Percentiles rank a stretch among this genome's conserved stretches.
These are phyloP conservation scores for Trametes meyenii DNA, from an alignment of 768 basidiomycete genomes.

Conservation along the genomic window DNA sequence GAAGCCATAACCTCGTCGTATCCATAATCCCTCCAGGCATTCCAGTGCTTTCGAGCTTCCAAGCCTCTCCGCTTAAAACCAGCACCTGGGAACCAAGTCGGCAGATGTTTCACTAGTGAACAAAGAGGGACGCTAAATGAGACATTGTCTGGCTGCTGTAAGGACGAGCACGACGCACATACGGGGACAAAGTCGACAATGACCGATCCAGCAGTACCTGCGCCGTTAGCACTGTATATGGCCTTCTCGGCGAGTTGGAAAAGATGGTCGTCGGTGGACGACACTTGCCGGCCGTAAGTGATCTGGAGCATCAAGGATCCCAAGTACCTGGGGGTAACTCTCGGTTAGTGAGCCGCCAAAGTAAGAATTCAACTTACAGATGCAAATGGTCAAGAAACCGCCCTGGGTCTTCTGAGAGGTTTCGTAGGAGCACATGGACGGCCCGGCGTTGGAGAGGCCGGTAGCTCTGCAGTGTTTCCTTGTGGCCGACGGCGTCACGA, in stretches of 20 bases:
- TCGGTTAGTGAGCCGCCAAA: too few relatives aligned
- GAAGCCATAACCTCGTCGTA: constrained; percentile 9
- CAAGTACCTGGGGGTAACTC: too few relatives aligned
- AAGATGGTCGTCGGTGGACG: not conserved
- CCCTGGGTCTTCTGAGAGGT: constrained; percentile 15
- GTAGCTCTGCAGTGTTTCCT: constrained; percentile 6
- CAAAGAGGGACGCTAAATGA: too few relatives aligned
- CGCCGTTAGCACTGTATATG: not conserved
- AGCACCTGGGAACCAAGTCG: constrained; percentile 39
- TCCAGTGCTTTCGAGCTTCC: constrained; percentile 17
- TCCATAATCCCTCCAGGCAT: constrained; percentile 27
- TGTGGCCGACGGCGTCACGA: constrained; percentile 17
- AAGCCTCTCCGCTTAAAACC: constrained; percentile 31
- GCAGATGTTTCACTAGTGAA: constrained; percentile 27
- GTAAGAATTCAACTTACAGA: too few relatives aligned
- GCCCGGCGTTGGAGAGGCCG: constrained; percentile 15
- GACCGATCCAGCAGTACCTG: not conserved
- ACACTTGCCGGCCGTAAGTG: not conserved
- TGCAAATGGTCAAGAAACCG: constrained; percentile 8
- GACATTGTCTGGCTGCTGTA: not conserved
- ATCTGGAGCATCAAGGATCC: constrained; percentile 22
- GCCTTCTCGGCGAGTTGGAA: not conserved
- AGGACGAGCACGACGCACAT: not conserved
- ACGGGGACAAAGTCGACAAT: not conserved
- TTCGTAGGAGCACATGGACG: constrained; percentile 10